Evolutionary conservation across 1,139 yeast species (phyloP), one percentile per base, ranked within the genome.

Genomic region (Sugiyamaella japonica): DNA sequence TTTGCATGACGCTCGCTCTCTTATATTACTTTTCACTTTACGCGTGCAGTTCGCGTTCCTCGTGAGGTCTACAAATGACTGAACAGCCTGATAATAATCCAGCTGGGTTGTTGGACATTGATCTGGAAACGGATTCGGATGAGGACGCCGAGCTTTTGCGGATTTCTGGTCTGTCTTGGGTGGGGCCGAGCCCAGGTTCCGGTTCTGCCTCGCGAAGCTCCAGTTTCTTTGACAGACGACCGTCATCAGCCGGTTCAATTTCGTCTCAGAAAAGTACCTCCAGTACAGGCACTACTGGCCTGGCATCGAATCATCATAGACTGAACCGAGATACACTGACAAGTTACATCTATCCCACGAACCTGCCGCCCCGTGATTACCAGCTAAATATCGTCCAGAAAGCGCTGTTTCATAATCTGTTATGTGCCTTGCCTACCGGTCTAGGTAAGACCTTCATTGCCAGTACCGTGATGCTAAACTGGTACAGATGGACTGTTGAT

Each of bases 381-480:
- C 99, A 95, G 72, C 83, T 78, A 67, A 84, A 84, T 60, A 90
- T 93, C 56, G 90, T 90, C 2, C 75, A 77, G 50, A 79, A 82
- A 55, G 85, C 97, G 0, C 74, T 95, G 49, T 84, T 80, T 64
- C 78, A 84, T 59, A 95, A 95, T 66, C 70, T 86, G 3, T 73
- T 95, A 42, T 93, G 95, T 63, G 96, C 98, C 0, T 79, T 95
- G 28, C 99, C 99, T 0, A 95, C 99, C 0, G 99, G 99, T 61
- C 77, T 91, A 69, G 99, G 99, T 47, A 95, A 95, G 71, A 95
- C 99, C 0, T 90, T 95, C 62, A 90, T 95, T 64, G 98, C 99
- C 1, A 84, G 95, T 42, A 86, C 96, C 0, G 95, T 93, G 29
- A 95, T 95, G 89, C 76, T 91, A 55, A 95, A 95, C 67, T 95